Percentiles rank a stretch among this genome's conserved stretches.
These are phyloP conservation scores for Colletotrichum euphorbiae DNA, from an alignment of 2,329 filamentous ascomycete genomes.

Conservation along the genomic window DNA sequence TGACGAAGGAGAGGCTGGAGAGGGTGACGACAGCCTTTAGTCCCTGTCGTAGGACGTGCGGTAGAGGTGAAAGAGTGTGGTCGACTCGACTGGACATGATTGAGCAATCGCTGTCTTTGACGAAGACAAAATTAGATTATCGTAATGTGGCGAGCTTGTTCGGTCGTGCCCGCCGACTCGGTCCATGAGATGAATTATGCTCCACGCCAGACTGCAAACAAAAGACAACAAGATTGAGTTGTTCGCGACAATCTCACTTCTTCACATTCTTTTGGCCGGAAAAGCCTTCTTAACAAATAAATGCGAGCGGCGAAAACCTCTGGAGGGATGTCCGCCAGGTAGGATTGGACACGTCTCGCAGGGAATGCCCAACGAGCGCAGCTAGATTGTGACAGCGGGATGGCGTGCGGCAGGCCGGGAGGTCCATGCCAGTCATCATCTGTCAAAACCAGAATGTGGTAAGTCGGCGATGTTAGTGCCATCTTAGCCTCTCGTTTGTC, in stretches of 20 bases:
- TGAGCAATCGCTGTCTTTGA: background rate
- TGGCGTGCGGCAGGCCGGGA: slow-evolving; percentile 16
- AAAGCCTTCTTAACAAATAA: background rate
- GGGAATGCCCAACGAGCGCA: slow-evolving; percentile 21
- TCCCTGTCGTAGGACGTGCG: slow-evolving; percentile 48
- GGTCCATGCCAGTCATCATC: slow-evolving; percentile 17
- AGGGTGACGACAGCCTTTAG: slow-evolving; percentile 52
- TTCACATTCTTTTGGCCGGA: background rate
- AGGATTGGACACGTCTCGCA: background rate
- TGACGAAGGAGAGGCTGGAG: slow-evolving; percentile 51
- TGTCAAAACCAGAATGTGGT: background rate
- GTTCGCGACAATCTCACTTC: background rate
- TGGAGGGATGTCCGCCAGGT: slow-evolving; percentile 5
- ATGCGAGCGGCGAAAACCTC: slow-evolving; percentile 6
- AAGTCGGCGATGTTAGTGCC: background rate
- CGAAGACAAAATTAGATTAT: background rate
- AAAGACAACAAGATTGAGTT: background rate
- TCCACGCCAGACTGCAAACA: background rate
- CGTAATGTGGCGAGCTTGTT: background rate
- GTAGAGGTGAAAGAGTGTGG: slow-evolving; percentile 49
- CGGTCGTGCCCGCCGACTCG: slow-evolving; percentile 24
- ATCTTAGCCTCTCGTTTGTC: background rate
- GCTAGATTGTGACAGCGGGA: background rate
- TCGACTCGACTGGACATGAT: slow-evolving; percentile 15
- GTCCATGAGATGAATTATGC: background rate